These are phyloP conservation scores for Fusarium sterilihyphosum DNA, from an alignment of 2,329 filamentous ascomycete species.

Conservation along the genomic window DNA sequence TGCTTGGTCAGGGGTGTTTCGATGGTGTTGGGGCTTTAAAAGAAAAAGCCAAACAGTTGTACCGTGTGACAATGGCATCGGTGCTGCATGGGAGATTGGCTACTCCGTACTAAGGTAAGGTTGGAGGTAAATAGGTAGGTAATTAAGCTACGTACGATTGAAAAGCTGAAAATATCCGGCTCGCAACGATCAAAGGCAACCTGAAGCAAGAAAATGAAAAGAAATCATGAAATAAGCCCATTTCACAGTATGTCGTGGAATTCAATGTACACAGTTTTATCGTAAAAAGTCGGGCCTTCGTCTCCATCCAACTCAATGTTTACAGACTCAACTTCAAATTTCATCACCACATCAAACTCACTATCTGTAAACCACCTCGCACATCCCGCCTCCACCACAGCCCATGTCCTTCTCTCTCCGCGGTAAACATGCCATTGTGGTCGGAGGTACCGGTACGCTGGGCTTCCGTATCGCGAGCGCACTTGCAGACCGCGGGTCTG, in stretches of 20 bases:
- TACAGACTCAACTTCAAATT: conserved; percentile 10
- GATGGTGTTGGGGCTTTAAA: not conserved
- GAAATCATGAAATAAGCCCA: not conserved
- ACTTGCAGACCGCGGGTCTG: conserved; percentile 71
- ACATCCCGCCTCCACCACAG: not conserved
- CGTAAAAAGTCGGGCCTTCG: not conserved
- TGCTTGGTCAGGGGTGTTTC: conserved; percentile 5
- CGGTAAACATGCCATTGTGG: conserved; percentile 68
- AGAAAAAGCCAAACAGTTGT: not conserved
- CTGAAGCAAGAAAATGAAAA: not conserved
- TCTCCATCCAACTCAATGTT: not conserved
- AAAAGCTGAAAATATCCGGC: not conserved
- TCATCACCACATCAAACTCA: conserved; percentile 2
- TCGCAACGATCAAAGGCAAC: not conserved
- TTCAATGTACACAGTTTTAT: not conserved
- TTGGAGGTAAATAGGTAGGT: not conserved
- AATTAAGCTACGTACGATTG: not conserved
- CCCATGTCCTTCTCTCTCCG: conserved; percentile 49
- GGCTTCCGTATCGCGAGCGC: conserved; percentile 72
- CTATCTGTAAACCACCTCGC: not conserved
- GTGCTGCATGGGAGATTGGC: not conserved
- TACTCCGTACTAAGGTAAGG: not conserved
- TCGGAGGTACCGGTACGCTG: conserved; percentile 77
- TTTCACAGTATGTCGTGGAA: not conserved
- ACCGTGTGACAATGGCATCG: conserved; percentile 23